These are phyloP conservation scores for Aureobasidium sp. DNA, from an alignment of 2,329 filamentous ascomycete genomes.

Conservation along the genomic window DNA sequence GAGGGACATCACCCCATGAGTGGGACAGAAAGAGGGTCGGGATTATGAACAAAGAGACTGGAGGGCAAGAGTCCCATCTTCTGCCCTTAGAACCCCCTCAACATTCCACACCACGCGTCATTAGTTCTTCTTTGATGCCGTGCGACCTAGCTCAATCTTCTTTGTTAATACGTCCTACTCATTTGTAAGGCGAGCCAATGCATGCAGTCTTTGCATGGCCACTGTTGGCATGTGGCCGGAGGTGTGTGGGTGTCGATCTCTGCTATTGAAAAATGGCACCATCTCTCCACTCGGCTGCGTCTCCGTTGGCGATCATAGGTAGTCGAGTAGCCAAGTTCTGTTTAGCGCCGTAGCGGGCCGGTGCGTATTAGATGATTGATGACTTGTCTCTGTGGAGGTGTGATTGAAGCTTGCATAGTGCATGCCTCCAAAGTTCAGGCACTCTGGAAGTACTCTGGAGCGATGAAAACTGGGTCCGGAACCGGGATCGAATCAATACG, in stretches of 20 bases:
- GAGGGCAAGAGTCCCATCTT: background rate
- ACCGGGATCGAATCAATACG: background rate
- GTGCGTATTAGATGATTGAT: background rate
- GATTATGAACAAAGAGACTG: conserved; percentile 3
- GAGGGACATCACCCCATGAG: background rate
- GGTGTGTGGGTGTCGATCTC: background rate
- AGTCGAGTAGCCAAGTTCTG: background rate
- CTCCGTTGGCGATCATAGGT: background rate
- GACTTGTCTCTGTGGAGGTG: background rate
- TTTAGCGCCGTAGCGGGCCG: conserved; percentile 6
- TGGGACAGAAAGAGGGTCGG: background rate
- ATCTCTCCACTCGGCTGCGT: conserved; percentile 9
- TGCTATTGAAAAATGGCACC: background rate
- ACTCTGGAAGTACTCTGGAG: background rate
- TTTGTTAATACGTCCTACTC: background rate
- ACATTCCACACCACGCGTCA: conserved; percentile 12
- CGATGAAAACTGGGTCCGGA: background rate
- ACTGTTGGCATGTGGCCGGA: background rate
- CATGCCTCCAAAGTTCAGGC: background rate
- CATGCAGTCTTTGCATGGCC: conserved; percentile 1
- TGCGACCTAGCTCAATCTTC: background rate
- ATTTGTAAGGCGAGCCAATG: background rate
- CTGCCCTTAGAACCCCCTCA: background rate
- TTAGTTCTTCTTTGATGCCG: conserved; percentile 8
- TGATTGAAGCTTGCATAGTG: conserved; percentile 6